Percentiles rank a stretch among this genome's conserved stretches.
Conservation (phyloP, 768 basidiomycete genomes). For the Rhodotorula toruloides region DNA sequence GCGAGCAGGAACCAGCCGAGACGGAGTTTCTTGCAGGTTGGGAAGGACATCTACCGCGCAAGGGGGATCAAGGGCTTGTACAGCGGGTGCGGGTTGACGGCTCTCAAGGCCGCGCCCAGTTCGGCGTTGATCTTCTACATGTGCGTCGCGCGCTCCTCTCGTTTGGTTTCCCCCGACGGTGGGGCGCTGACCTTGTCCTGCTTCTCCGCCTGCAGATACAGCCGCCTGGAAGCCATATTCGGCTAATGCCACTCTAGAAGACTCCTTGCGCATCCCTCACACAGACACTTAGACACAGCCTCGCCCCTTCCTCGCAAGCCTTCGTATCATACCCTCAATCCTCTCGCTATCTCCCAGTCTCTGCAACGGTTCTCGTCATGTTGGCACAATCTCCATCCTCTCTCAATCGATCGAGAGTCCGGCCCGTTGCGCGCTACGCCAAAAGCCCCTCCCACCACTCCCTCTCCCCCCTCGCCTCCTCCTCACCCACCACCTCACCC, state of each 20-base stretch:
- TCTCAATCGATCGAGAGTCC: no score
- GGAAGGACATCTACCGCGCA: constrained; percentile 63
- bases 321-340: not conserved
- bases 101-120: constrained; percentile 75
- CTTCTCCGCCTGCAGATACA: constrained; percentile 15
- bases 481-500: not conserved
- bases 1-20: constrained; percentile 30
- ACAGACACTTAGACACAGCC: not conserved
- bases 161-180: not conserved
- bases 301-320: not conserved
- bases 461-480: not conserved
- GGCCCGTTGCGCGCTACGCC: no score
- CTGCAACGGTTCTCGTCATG: not conserved
- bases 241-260: constrained; percentile 9
- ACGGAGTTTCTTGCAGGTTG: constrained; percentile 53
- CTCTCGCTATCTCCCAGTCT: not conserved
- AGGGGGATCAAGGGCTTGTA: constrained; percentile 81
- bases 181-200: not conserved
- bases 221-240: constrained; percentile 31
- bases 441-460: constrained; percentile 1
- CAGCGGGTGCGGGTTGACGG: constrained; percentile 87
- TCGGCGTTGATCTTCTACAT: constrained; percentile 90
- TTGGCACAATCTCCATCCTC: no score
- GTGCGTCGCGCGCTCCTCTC: constrained; percentile 44
- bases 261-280: not conserved